A percentile compares a stretch with the other conserved stretches of the same genome.
Conservation (phyloP, 1,139 yeast genomes). For the Sugiyamaella paludigena region DNA sequence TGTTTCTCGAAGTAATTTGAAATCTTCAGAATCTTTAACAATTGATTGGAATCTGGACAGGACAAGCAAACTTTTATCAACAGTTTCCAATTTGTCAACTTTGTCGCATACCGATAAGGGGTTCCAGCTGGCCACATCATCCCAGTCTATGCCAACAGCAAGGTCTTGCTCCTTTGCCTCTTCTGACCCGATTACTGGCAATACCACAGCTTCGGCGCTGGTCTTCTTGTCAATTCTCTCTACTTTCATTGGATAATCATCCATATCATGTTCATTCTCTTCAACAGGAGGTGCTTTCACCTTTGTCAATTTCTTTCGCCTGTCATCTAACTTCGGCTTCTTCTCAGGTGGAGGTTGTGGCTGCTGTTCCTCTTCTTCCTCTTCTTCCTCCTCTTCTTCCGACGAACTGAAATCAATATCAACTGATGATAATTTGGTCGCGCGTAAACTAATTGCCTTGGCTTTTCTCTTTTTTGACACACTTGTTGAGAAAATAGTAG, state of each 20-base stretch:
- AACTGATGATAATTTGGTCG: background rate
- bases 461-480: conserved; percentile 10
- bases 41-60: conserved; percentile 52
- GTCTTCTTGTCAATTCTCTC: conserved; percentile 6
- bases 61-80: conserved; percentile 36
- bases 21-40: conserved; percentile 75
- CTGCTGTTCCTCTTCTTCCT: conserved; percentile 19
- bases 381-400: conserved; percentile 24
- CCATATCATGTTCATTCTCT: background rate
- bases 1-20: conserved; percentile 49
- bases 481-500: conserved; percentile 10
- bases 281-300: background rate
- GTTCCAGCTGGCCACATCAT: conserved; percentile 22
- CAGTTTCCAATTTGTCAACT: conserved; percentile 31
- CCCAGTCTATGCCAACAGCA: conserved; percentile 36
- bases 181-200: background rate
- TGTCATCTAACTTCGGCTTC: conserved; percentile 2
- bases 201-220: conserved; percentile 5
- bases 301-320: conserved; percentile 5
- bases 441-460: conserved; percentile 21
- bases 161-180: conserved; percentile 37
- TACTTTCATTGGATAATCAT: conserved; percentile 3
- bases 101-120: conserved; percentile 57
- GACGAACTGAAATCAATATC: conserved; percentile 28
- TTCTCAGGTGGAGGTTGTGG: conserved; percentile 6